phyloP scores from a whole-genome alignment of 1,284 basidiomycete species.

The Tylopilus sp. region DNA sequence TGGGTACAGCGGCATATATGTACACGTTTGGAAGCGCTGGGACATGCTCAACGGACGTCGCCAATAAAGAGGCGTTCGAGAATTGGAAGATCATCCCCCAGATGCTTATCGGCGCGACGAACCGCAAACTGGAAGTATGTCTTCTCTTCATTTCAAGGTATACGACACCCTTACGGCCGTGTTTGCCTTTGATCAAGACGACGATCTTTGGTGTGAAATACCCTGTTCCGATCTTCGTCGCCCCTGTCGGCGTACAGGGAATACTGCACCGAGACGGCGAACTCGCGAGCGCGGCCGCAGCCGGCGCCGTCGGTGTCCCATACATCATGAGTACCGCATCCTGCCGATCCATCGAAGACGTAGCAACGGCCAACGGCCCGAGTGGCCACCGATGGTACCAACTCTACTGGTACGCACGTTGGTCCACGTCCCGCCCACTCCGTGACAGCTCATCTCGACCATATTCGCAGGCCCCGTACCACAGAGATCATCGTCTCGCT shows the following conservation, averaged over 20 bases:
- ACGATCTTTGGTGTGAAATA: constrained; percentile 63
- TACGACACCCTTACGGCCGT: neutral
- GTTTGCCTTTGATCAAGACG: constrained; percentile 44
- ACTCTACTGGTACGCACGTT: constrained; percentile 61
- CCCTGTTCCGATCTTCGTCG: constrained; percentile 60
- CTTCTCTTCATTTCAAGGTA: neutral
- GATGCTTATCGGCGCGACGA: constrained; percentile 66
- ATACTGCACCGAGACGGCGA: constrained; percentile 68
- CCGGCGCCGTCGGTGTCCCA: constrained; percentile 61
- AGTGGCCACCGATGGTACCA: constrained; percentile 66
- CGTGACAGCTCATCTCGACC: neutral
- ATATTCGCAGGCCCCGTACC: constrained; percentile 54
- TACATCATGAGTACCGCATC: constrained; percentile 70
- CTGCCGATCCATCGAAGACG: constrained; percentile 65
- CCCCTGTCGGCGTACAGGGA: constrained; percentile 70
- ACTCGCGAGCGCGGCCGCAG: constrained; percentile 63
- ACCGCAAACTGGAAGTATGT: constrained; percentile 60
- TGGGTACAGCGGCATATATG: constrained; percentile 53
- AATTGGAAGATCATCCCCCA: constrained; percentile 65
- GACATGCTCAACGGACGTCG: constrained; percentile 51
- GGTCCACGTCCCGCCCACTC: neutral
- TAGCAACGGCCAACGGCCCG: constrained; percentile 59
- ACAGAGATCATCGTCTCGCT: constrained; percentile 59
- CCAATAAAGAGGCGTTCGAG: constrained; percentile 56
- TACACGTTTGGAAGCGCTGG: constrained; percentile 65